Percentiles rank a stretch among this genome's conserved stretches.
phyloP scores from a whole-genome alignment of 2,329 filamentous ascomycete genomes.

The Nemania serpens region DNA sequence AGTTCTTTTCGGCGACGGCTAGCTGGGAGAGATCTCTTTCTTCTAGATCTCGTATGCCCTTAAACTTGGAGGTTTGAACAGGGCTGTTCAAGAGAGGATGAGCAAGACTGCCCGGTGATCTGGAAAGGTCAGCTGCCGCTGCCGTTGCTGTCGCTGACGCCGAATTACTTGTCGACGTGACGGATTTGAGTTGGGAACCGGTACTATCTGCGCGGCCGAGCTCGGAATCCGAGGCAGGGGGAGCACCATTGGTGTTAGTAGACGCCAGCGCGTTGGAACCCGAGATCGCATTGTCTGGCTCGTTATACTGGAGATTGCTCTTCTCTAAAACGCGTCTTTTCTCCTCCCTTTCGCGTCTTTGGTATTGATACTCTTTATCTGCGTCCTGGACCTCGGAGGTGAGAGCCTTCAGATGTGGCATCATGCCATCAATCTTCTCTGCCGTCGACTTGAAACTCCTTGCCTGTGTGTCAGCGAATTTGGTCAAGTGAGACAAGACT shows the following conservation, averaged over 20 bases:
- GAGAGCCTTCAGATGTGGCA: conserved; percentile 88
- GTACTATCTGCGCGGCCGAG: conserved; percentile 76
- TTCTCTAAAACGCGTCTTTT: conserved; percentile 90
- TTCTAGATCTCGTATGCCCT: conserved; percentile 89
- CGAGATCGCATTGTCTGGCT: conserved; percentile 64
- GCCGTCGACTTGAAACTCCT: conserved; percentile 80
- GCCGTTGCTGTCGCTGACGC: conserved; percentile 38
- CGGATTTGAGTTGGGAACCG: conserved; percentile 66
- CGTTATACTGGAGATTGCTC: conserved; percentile 74
- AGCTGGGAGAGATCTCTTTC: conserved; percentile 70
- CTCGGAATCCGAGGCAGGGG: conserved; percentile 67
- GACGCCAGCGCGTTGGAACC: conserved; percentile 43
- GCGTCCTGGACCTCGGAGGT: conserved; percentile 87
- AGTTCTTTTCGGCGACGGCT: conserved; percentile 59
- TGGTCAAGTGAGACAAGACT: conserved; percentile 90
- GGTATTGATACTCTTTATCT: conserved; percentile 96
- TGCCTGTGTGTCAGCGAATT: conserved; percentile 89
- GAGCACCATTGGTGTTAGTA: conserved; percentile 50
- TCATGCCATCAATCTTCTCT: conserved; percentile 82
- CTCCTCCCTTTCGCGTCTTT: conserved; percentile 92
- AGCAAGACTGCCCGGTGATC: conserved; percentile 60
- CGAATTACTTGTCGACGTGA: conserved; percentile 53
- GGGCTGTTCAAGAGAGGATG: conserved; percentile 56
- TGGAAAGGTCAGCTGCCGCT: conserved; percentile 52
- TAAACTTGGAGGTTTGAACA: conserved; percentile 69